Evolutionary conservation across 1,284 basidiomycete genomes (phyloP), one percentile per base, ranked within the genome.

Genomic region (Melampsora medusae): DNA sequence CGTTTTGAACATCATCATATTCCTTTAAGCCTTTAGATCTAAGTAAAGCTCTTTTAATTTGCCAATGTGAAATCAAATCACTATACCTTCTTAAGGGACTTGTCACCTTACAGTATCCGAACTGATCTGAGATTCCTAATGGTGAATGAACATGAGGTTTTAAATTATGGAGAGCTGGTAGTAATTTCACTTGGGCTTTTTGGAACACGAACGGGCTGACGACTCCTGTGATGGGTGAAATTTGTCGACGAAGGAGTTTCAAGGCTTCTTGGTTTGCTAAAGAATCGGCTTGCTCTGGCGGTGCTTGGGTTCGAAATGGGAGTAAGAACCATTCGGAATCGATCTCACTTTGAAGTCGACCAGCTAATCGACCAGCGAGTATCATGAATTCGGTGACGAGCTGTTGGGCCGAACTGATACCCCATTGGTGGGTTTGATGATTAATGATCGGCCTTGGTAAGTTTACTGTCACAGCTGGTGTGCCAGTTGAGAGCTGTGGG

Each of bases 11-110:
- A 33, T 76, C 73, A 19, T 59, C 59, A 64, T 68, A 69, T 6
- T 53, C 22, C 25, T 22, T 33, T 60, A 22, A 38, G 25, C 64
- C 72, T 2, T 33, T n/a, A 1, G 48, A 12, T 38, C 46, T 60
- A 12, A 83, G 81, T 1, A 97, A 84, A 2, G 87, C 87, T 66
- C 89, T 85, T 82, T 97, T 96, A 83, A 99, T 88, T 83, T 98
- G 95, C 93, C 94, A 99, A 84, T 99, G 97, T 10, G 86, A 85
- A 5, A 97, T 82, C 79, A 98, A 84, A 84, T 99, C 97, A 56
- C 86, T 84, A 83, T 90, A 97, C 28, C 97, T 88, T 60, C 97
- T 87, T 66, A 99, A 84, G 0, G 97, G 97, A 2, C 90, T 92
- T 0, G 97, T 98, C 4, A 88, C 89, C n/a, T 92, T 88, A 12